These are phyloP conservation scores for Pleurotus platypus DNA, from an alignment of 768 basidiomycete species.

Conservation along the genomic window DNA sequence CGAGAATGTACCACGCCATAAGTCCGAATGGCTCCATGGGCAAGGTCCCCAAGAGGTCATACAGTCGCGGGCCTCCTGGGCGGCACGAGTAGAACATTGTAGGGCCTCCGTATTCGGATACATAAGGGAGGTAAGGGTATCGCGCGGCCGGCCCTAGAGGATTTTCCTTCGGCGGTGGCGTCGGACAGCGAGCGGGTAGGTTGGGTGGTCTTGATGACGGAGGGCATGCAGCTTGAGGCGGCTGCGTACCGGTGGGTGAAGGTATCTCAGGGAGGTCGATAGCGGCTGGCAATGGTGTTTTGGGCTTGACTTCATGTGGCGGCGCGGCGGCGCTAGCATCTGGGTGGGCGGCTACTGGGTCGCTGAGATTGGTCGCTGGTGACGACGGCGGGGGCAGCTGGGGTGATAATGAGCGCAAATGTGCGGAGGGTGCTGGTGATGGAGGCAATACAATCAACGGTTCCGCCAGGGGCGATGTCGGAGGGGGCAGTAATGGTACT, in stretches of 20 bases:
- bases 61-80: conserved; percentile 60
- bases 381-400: too few species aligned
- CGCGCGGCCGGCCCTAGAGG: conserved; percentile 50
- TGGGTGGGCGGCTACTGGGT: conserved; percentile 1
- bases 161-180: conserved; percentile 37
- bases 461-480: neutral
- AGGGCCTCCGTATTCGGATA: conserved; percentile 42
- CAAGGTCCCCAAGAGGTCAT: conserved; percentile 58
- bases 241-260: conserved; percentile 8
- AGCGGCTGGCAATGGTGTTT: conserved; percentile 12
- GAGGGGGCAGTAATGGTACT: too few species aligned
- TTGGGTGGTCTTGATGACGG: conserved; percentile 11
- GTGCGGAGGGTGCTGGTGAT: too few species aligned
- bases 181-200: conserved; percentile 25
- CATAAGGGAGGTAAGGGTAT: conserved; percentile 48
- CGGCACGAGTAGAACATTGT: conserved; percentile 58
- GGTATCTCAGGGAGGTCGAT: conserved; percentile 9
- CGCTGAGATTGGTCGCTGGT: neutral
- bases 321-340: neutral
- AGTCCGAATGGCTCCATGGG: conserved; percentile 62
- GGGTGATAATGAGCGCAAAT: too few species aligned
- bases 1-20: conserved; percentile 64
- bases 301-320: neutral
- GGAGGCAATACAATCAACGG: too few species aligned
- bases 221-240: conserved; percentile 11